These are phyloP conservation scores for Fermentozyma sake DNA, from an alignment of 1,139 yeast species.

Conservation along the genomic window DNA sequence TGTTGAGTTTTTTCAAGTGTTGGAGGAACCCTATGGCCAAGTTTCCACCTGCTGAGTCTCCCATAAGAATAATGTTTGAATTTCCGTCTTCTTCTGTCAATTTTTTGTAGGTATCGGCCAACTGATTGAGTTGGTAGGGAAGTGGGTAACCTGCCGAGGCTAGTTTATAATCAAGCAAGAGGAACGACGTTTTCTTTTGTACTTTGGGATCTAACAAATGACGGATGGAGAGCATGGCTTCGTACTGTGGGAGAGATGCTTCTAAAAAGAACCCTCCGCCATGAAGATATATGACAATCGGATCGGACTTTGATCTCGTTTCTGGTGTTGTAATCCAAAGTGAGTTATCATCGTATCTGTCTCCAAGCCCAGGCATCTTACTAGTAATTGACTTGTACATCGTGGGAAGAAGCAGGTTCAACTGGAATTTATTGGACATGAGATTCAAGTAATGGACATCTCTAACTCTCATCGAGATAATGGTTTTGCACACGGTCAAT, in stretches of 20 bases:
- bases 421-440: background rate
- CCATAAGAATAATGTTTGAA: slow-evolving; percentile 29
- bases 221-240: slow-evolving; percentile 26
- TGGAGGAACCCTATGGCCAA: slow-evolving; percentile 27
- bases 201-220: slow-evolving; percentile 24
- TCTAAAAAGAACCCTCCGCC: slow-evolving; percentile 44
- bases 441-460: background rate
- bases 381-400: background rate
- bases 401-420: background rate
- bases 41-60: slow-evolving; percentile 45
- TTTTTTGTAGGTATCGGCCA: slow-evolving; percentile 25
- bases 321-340: slow-evolving; percentile 35
- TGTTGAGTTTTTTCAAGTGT: slow-evolving; percentile 15
- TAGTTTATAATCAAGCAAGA: slow-evolving; percentile 37
- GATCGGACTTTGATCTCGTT: slow-evolving; percentile 25
- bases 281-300: slow-evolving; percentile 35
- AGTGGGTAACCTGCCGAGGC: slow-evolving; percentile 27
- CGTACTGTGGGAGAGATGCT: slow-evolving; percentile 30
- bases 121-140: slow-evolving; percentile 34
- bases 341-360: slow-evolving; percentile 28
- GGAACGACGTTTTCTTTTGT: slow-evolving; percentile 23
- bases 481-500: background rate
- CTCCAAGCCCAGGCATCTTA: slow-evolving; percentile 28
- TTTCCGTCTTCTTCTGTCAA: slow-evolving; percentile 24
- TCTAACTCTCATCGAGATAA: background rate